Evolutionary conservation across 1,284 basidiomycete genomes (phyloP).

Genomic region (Psilocybe mexicana): DNA sequence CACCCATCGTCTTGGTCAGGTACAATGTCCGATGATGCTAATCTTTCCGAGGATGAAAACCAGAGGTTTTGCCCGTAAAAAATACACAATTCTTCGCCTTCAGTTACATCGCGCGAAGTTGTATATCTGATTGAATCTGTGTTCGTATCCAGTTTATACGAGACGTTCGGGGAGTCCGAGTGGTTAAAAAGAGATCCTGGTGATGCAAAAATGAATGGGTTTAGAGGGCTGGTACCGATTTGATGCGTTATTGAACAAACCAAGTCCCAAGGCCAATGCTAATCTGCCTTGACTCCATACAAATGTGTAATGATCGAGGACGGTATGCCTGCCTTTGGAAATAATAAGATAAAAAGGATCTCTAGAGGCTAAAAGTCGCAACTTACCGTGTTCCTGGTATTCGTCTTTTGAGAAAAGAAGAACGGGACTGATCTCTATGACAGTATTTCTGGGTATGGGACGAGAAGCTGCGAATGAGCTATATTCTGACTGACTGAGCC

Average conservation of each 20-base stretch:
- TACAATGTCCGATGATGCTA: conserved; percentile 1
- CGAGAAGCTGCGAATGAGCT: conserved; percentile 48
- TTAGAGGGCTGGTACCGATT: background rate
- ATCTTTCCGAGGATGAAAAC: conserved; percentile 48
- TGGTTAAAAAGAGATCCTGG: conserved; percentile 84
- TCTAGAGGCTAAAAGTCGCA: background rate
- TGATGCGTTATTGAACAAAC: conserved; percentile 42
- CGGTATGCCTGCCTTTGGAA: conserved; percentile 51
- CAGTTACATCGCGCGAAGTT: conserved; percentile 51
- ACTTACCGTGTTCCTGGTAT: conserved; percentile 62
- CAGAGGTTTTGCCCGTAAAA: conserved; percentile 73
- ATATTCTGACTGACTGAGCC: conserved; percentile 12
- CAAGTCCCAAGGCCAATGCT: conserved; percentile 87
- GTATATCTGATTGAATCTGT: conserved; percentile 70
- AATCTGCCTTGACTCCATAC: conserved; percentile 80
- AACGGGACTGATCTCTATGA: conserved; percentile 87
- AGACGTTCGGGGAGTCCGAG: conserved; percentile 70
- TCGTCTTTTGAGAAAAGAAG: conserved; percentile 74
- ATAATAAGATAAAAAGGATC: background rate
- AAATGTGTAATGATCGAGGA: conserved; percentile 86
- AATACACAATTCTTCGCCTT: conserved; percentile 78
- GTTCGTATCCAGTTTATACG: conserved; percentile 54
- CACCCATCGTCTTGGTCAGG: conserved; percentile 40
- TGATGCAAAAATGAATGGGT: background rate
- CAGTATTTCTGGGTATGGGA: conserved; percentile 59